These are phyloP conservation scores for Trametes polyzona DNA, from an alignment of 1,284 basidiomycete genomes.

Conservation along the genomic window DNA sequence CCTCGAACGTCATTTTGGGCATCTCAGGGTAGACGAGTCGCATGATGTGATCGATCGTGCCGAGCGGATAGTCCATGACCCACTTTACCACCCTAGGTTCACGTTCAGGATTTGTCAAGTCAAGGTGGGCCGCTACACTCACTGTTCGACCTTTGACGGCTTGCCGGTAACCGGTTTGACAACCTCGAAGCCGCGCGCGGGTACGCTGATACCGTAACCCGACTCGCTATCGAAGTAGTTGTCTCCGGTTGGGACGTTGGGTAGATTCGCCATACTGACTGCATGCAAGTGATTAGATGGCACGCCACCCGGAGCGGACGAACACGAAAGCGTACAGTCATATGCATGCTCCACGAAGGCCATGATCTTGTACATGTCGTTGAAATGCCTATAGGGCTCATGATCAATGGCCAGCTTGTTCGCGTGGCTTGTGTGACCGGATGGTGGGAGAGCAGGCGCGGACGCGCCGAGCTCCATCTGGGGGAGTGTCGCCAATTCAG, in stretches of 20 bases:
- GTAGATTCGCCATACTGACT: not conserved
- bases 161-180: not conserved
- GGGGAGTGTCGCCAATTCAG: conserved; percentile 53
- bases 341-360: conserved; percentile 36
- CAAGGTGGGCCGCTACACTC: no score
- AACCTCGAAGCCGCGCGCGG: conserved; percentile 34
- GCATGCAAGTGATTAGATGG: not conserved
- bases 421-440: conserved; percentile 48
- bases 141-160: conserved; percentile 11
- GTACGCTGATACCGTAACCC: conserved; percentile 50
- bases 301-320: not conserved
- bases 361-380: conserved; percentile 45
- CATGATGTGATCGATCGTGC: conserved; percentile 56
- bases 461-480: conserved; percentile 42
- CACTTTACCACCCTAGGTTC: conserved; percentile 41
- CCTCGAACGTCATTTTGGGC: conserved; percentile 45
- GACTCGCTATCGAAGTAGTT: conserved; percentile 36
- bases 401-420: conserved; percentile 49
- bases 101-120: not conserved
- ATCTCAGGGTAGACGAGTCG: conserved; percentile 52
- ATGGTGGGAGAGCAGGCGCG: conserved; percentile 43
- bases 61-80: conserved; percentile 56
- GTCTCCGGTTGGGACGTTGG: not conserved
- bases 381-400: conserved; percentile 52
- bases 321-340: conserved; percentile 39